phyloP scores from a whole-genome alignment of 2,329 filamentous ascomycete species.

The Cytospora leucostoma region DNA sequence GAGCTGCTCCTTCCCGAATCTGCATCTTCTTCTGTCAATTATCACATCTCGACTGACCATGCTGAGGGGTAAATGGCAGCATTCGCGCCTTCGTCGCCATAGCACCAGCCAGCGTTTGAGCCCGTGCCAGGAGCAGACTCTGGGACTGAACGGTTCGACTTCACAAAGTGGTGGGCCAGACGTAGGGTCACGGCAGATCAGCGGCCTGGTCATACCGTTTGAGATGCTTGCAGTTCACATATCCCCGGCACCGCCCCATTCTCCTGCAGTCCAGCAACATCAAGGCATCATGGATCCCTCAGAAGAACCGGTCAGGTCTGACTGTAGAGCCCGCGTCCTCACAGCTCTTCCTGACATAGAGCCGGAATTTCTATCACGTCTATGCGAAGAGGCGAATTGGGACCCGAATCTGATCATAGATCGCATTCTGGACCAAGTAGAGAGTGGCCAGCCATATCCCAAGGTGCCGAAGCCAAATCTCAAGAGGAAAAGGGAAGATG shows the following conservation, averaged over 20 bases:
- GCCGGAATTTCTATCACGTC: slow-evolving; percentile 38
- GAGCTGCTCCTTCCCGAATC: slow-evolving; percentile 7
- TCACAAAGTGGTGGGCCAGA: background rate
- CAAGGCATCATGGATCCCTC: background rate
- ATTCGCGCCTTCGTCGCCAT: slow-evolving; percentile 6
- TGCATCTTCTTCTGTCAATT: background rate
- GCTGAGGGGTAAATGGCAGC: slow-evolving; percentile 16
- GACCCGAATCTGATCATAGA: slow-evolving; percentile 39
- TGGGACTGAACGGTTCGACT: background rate
- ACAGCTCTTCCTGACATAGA: slow-evolving; percentile 51
- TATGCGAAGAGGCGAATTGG: slow-evolving; percentile 35
- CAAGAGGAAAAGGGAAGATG: slow-evolving; percentile 46
- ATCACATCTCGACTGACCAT: slow-evolving; percentile 16
- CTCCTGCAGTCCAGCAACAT: slow-evolving; percentile 2
- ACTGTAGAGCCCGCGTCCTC: slow-evolving; percentile 37
- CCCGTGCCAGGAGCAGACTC: slow-evolving; percentile 13
- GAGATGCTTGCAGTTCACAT: slow-evolving; percentile 12
- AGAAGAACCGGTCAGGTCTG: slow-evolving; percentile 9
- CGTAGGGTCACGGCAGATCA: background rate
- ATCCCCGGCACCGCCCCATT: background rate
- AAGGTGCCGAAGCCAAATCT: slow-evolving; percentile 30
- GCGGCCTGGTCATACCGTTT: slow-evolving; percentile 4
- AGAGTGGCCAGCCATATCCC: slow-evolving; percentile 43
- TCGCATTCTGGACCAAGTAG: slow-evolving; percentile 43
- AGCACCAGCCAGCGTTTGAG: slow-evolving; percentile 9